Evolutionary conservation across 2,329 filamentous ascomycete genomes (phyloP).

Genomic region (Talaromyces amestolkiae): DNA sequence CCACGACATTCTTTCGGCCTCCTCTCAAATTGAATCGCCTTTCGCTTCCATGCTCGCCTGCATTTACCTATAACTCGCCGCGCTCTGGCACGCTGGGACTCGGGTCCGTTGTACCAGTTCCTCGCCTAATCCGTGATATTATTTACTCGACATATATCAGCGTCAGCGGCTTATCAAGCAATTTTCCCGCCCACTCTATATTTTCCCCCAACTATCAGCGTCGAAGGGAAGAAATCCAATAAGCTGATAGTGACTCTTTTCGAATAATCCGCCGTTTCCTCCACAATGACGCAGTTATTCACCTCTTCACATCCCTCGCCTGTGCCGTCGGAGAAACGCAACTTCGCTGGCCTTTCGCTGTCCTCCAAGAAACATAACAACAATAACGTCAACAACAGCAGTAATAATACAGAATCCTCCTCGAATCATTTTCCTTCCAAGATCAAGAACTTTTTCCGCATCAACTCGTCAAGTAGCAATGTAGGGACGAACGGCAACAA

Average conservation of each 20-base stretch:
- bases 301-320: constrained; percentile 37
- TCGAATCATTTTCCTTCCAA: constrained; percentile 57
- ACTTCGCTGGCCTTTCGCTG: constrained; percentile 47
- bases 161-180: constrained; percentile 10
- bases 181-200: not conserved
- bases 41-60: not conserved
- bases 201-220: not conserved
- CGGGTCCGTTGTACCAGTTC: constrained; percentile 2
- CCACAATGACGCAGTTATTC: constrained; percentile 46
- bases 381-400: constrained; percentile 25
- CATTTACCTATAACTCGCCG: not conserved
- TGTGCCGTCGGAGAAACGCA: constrained; percentile 46
- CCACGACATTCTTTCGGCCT: not conserved
- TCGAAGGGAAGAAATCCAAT: not conserved
- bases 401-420: constrained; percentile 29
- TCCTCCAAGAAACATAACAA: constrained; percentile 46
- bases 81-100: constrained; percentile 3
- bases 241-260: not conserved
- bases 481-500: constrained; percentile 32
- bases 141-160: not conserved
- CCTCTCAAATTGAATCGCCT: not conserved
- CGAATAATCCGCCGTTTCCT: not conserved
- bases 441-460: constrained; percentile 69
- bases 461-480: constrained; percentile 54
- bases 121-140: not conserved